Percentiles rank a stretch among this genome's conserved stretches.
These are phyloP conservation scores for Chalciporus chontae DNA, from an alignment of 768 basidiomycete species.

Conservation along the genomic window DNA sequence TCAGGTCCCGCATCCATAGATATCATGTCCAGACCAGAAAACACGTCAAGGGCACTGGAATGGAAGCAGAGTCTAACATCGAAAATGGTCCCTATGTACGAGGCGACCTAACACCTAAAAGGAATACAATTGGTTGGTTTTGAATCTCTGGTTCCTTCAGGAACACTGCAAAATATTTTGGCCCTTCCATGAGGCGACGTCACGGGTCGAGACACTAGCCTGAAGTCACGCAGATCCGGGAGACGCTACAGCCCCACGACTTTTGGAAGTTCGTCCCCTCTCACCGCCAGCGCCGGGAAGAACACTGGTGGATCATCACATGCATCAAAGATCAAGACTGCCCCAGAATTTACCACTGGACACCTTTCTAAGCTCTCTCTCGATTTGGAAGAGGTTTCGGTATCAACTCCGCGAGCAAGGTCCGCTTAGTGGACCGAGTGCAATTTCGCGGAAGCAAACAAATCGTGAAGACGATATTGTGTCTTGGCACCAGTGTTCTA, in stretches of 20 bases:
- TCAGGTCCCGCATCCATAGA: not conserved
- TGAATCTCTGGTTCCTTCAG: not conserved
- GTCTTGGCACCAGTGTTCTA: not conserved
- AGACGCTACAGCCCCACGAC: not conserved
- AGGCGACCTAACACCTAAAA: not conserved
- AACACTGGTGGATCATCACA: not conserved
- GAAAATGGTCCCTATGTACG: not conserved
- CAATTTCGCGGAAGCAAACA: slow-evolving; percentile 31
- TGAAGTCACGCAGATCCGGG: not conserved
- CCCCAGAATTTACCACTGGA: not conserved
- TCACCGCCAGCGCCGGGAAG: not conserved
- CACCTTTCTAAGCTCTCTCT: slow-evolving; percentile 19
- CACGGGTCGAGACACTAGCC: not conserved
- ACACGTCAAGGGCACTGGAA: not conserved
- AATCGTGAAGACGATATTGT: not conserved
- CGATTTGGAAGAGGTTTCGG: slow-evolving; percentile 26
- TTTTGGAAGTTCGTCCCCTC: not conserved
- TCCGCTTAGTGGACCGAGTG: slow-evolving; percentile 23
- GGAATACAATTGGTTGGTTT: not conserved
- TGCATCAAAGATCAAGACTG: not conserved
- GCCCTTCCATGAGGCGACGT: not conserved
- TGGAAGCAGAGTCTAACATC: slow-evolving; percentile 1
- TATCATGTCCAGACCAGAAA: too few species aligned
- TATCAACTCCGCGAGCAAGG: slow-evolving; percentile 32
- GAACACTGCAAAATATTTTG: not conserved